phyloP scores from a whole-genome alignment of 345 rosid species.

The Gossypium mustelinum region DNA sequence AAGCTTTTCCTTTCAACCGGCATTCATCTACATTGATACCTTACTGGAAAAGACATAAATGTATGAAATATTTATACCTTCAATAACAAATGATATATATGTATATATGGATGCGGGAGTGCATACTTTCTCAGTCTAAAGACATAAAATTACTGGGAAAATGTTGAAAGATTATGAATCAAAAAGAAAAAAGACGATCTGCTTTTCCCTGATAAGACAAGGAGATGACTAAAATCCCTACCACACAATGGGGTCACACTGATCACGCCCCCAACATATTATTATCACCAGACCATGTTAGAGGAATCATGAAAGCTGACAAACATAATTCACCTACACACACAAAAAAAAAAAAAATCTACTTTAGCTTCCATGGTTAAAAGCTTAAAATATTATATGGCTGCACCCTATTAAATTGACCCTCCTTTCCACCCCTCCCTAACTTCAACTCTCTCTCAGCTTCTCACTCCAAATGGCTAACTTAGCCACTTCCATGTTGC shows the following conservation, averaged over 20 bases:
- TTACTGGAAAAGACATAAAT: neutral
- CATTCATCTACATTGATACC: neutral
- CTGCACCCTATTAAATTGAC: conserved; percentile 23
- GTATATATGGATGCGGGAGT: conserved; percentile 5
- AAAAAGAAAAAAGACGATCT: neutral
- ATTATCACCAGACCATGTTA: conserved; percentile 54
- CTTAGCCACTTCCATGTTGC: conserved; percentile 24
- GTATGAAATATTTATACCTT: neutral
- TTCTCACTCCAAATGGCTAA: conserved; percentile 30
- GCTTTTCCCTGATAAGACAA: neutral
- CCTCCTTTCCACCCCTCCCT: neutral
- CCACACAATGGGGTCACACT: conserved; percentile 49
- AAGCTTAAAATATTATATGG: conserved; percentile 7
- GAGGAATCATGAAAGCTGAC: conserved; percentile 54
- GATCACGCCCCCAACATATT: conserved; percentile 53
- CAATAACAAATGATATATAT: neutral
- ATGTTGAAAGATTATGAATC: conserved; percentile 6
- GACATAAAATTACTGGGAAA: conserved; percentile 25
- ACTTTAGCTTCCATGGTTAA: conserved; percentile 16
- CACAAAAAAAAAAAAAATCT: neutral
- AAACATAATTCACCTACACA: conserved; percentile 27
- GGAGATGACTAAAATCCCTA: conserved; percentile 29
- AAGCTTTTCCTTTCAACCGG: neutral
- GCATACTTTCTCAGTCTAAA: conserved; percentile 26
- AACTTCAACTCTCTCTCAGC: conserved; percentile 16